phyloP scores from a whole-genome alignment of 441 rosid genomes.

The Brassica hybrid region DNA sequence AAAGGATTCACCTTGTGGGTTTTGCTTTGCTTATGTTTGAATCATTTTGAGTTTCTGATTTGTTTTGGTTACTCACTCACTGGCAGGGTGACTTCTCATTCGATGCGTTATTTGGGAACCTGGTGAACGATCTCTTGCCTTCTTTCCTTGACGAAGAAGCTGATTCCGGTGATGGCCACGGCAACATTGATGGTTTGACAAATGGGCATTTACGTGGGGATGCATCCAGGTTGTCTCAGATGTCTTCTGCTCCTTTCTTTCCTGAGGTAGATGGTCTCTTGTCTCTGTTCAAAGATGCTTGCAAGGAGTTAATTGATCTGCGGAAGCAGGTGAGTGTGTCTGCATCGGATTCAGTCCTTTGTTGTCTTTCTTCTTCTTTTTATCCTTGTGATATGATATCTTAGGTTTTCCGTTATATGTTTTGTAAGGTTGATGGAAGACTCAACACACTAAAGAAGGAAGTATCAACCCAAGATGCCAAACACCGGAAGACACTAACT shows the following conservation, averaged over 20 bases:
- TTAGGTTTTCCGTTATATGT: constrained; percentile 8
- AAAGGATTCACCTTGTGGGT: constrained; percentile 18
- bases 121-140: constrained; percentile 88
- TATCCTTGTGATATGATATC: neutral
- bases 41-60: constrained; percentile 16
- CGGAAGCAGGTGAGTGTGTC: constrained; percentile 68
- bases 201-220: constrained; percentile 77
- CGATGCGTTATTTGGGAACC: constrained; percentile 91
- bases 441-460: constrained; percentile 90
- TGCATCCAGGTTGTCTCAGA: constrained; percentile 59
- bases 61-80: neutral
- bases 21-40: neutral
- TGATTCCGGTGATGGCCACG: constrained; percentile 64
- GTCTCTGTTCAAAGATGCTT: constrained; percentile 88
- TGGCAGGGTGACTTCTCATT: constrained; percentile 95
- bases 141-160: constrained; percentile 87
- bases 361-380: neutral
- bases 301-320: constrained; percentile 89
- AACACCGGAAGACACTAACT: constrained; percentile 90
- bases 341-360: neutral
- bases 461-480: constrained; percentile 90
- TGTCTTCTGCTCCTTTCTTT: constrained; percentile 70
- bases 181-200: constrained; percentile 58
- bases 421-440: constrained; percentile 83
- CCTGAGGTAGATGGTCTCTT: constrained; percentile 94